A percentile compares a stretch with the other conserved stretches of the same genome.
Evolutionary conservation across 805 yeast species (phyloP).

Genomic region (Yarrowia divulgata): DNA sequence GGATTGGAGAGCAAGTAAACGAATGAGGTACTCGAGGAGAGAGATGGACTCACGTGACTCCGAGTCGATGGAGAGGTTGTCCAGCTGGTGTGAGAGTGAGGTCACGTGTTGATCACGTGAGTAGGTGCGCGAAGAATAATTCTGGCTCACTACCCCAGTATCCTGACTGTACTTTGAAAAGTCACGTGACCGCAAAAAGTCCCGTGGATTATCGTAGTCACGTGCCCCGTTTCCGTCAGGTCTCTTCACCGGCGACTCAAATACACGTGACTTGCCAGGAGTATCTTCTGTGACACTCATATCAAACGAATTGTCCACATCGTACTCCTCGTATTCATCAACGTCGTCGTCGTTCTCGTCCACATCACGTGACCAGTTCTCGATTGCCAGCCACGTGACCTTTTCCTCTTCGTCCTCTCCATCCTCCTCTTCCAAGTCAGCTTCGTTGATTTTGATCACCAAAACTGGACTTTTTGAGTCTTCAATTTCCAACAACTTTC

Average conservation of each 20-base stretch:
- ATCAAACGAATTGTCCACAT: slow-evolving; percentile 46
- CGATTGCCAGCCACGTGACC: slow-evolving; percentile 38
- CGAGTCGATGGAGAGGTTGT: slow-evolving; percentile 27
- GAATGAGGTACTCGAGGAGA: slow-evolving; percentile 66
- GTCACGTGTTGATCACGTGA: slow-evolving; percentile 1
- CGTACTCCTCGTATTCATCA: slow-evolving; percentile 41
- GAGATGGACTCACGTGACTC: slow-evolving; percentile 55
- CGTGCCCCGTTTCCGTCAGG: slow-evolving; percentile 1
- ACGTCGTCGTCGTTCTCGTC: slow-evolving; percentile 55
- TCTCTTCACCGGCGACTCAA: slow-evolving; percentile 4
- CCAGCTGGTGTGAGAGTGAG: neutral
- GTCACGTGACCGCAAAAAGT: slow-evolving; percentile 6
- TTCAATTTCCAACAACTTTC: slow-evolving; percentile 66
- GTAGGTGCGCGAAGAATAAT: too few species aligned
- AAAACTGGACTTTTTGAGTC: slow-evolving; percentile 71
- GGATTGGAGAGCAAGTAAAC: slow-evolving; percentile 66
- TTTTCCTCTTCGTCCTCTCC: slow-evolving; percentile 41
- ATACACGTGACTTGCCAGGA: slow-evolving; percentile 4
- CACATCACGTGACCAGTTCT: slow-evolving; percentile 59
- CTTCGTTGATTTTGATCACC: slow-evolving; percentile 59
- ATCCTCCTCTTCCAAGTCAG: slow-evolving; percentile 40
- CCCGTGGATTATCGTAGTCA: slow-evolving; percentile 16
- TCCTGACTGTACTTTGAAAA: neutral
- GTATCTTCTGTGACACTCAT: slow-evolving; percentile 47
- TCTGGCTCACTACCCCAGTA: too few species aligned